These are phyloP conservation scores for Gossypium lobatum DNA, from an alignment of 441 rosid genomes.

Conservation along the genomic window DNA sequence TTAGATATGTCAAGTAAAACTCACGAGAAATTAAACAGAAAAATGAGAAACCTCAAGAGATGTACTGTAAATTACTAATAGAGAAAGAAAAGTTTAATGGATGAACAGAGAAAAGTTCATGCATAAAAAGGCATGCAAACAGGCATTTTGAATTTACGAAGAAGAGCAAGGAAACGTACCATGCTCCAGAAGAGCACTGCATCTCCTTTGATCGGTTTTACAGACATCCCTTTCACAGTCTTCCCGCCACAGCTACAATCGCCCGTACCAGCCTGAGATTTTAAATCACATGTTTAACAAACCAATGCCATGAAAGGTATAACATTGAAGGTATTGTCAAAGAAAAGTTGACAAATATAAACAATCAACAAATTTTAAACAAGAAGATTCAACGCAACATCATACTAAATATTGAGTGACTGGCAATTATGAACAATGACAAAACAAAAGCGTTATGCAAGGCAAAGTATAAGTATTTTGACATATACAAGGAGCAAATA, in stretches of 20 bases:
- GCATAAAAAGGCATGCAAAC: background rate
- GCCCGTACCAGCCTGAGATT: conserved; percentile 74
- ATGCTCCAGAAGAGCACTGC: conserved; percentile 99
- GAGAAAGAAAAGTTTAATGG: background rate
- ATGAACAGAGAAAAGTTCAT: background rate
- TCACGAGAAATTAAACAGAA: background rate
- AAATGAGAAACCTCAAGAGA: background rate
- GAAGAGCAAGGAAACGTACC: conserved; percentile 47
- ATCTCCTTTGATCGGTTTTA: conserved; percentile 78
- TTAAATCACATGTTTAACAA: conserved; percentile 1
- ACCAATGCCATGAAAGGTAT: background rate
- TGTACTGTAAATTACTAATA: background rate
- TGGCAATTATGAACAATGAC: background rate
- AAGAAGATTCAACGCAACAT: background rate
- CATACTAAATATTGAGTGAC: background rate
- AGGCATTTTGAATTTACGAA: background rate
- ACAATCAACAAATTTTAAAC: background rate
- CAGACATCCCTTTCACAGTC: conserved; percentile 64
- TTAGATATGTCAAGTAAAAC: background rate
- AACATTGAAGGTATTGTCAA: background rate
- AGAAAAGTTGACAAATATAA: background rate
- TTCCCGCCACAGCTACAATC: conserved; percentile 89
- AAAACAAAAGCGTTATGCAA: background rate
- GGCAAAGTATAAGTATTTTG: background rate
- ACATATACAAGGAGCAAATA: background rate